These are phyloP conservation scores for Paramecium primaurelia DNA, from an alignment of 73 alveolate genomes.

Conservation along the genomic window DNA sequence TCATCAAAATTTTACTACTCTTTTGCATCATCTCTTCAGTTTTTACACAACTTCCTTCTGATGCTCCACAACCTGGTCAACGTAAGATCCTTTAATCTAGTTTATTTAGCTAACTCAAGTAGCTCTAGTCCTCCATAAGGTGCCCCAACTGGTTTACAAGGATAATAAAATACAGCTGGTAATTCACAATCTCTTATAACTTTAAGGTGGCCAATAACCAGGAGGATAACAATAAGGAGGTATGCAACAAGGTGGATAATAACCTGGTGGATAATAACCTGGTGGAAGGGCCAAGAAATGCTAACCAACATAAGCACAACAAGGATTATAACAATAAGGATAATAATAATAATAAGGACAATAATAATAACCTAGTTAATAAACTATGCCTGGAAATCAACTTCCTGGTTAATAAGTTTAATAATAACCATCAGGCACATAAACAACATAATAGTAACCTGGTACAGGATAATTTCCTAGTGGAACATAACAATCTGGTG, in stretches of 20 bases:
- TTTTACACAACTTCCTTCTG: neutral
- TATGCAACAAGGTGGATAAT: neutral
- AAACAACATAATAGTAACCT: neutral
- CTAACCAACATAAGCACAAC: neutral
- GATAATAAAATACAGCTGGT: neutral
- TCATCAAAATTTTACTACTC: neutral
- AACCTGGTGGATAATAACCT: neutral
- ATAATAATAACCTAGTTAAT: neutral
- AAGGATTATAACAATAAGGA: neutral
- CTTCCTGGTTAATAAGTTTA: neutral
- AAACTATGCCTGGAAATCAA: neutral
- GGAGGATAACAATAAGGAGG: neutral
- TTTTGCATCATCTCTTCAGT: neutral
- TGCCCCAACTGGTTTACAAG: constrained; percentile 12
- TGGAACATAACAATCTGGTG: neutral
- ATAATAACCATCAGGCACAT: neutral
- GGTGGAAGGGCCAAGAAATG: neutral
- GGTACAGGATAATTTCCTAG: neutral
- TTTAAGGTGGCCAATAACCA: neutral
- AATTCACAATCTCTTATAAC: neutral
- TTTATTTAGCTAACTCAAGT: neutral
- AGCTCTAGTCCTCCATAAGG: neutral
- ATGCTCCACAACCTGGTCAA: neutral
- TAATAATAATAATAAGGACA: neutral
- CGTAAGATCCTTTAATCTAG: neutral